Evolutionary conservation across 495 filamentous ascomycete species (phyloP), one percentile per base, ranked within the genome.

Genomic region (Articulospora tetracladia): DNA sequence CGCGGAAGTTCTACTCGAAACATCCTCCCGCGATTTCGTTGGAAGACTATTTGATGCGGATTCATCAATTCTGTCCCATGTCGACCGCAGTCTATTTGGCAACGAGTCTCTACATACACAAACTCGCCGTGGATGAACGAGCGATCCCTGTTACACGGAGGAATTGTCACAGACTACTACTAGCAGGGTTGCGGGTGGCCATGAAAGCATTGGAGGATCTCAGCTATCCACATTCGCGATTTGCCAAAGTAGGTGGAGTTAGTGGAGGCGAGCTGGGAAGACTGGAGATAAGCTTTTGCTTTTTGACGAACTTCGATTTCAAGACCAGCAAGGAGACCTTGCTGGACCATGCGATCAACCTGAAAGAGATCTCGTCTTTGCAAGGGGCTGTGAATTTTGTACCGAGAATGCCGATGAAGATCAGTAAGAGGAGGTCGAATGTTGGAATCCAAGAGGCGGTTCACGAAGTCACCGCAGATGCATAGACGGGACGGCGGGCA

Each of bases 21-120:
- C 81, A 84, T 34, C 84, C 89, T 0, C 94, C 94, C 11, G 82
- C 85, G 1, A 91, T 98, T 55, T 76, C 87, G 11, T 76, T 98
- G 48, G 85, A 88, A 64, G 88, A 95, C 50, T 98, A 98, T 70
- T 79, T 97, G 20, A 73, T 85, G 61, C 89, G 94, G 47, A 83
- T 98, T 51, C 93, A 98, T 70, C 80, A 78, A 36, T 98, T 86
- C 70, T 98, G 94, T 64, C 93, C 95, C 22, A 89, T 97, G 84
- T 95, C 92, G n/a, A 93, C 94, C 1, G 93, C 86, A 17, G 95
- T 97, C 30, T 96, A 94, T 66, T 85, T 98, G n/a, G 92, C 94
- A 1, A 86, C 94, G 1, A 91, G 90, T 48, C 74, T 87, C n/a
- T 98, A 98, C 70, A 92, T 97, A 54, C 87, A 91, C 66, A 81